Conservation (phyloP, 371 early-diverging fungal genomes). For the Lichtheimia ornata region DNA sequence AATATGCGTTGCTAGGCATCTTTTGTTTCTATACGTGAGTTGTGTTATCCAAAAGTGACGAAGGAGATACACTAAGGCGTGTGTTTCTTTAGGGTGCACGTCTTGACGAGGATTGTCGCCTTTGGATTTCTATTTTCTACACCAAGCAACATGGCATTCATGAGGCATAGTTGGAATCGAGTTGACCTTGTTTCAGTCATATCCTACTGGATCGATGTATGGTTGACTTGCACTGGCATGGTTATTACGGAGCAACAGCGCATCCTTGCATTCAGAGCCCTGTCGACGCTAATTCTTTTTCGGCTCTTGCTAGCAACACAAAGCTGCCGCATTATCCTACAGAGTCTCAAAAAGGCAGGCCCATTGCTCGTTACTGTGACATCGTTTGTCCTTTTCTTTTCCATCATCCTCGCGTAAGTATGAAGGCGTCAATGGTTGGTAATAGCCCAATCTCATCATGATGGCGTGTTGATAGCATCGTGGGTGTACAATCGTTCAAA, state of each 20-base stretch:
- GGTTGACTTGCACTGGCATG: slow-evolving; percentile 34
- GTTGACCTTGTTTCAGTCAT: slow-evolving; percentile 63
- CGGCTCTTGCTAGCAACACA: slow-evolving; percentile 62
- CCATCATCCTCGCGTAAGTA: slow-evolving; percentile 60
- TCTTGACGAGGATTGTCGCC: slow-evolving; percentile 48
- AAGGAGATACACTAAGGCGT: neutral
- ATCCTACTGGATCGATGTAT: slow-evolving; percentile 62
- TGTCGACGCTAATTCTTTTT: slow-evolving; percentile 56
- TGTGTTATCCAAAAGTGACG: neutral
- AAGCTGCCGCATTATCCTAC: slow-evolving; percentile 59
- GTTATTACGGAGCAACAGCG: slow-evolving; percentile 37
- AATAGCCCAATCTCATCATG: neutral
- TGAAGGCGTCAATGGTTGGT: neutral
- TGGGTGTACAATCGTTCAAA: slow-evolving; percentile 67
- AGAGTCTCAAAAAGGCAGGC: slow-evolving; percentile 62
- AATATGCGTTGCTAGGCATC: slow-evolving; percentile 52
- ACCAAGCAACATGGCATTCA: slow-evolving; percentile 38
- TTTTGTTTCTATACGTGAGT: slow-evolving; percentile 63
- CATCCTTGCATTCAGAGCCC: slow-evolving; percentile 57
- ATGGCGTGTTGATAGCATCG: slow-evolving; percentile 35
- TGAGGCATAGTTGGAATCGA: slow-evolving; percentile 72
- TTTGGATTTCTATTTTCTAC: slow-evolving; percentile 56
- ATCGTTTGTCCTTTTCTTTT: slow-evolving; percentile 65
- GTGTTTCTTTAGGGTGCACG: neutral
- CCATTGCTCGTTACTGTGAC: slow-evolving; percentile 61